phyloP scores from a whole-genome alignment of 164 flowering plant species.

The Aristolochia californica region DNA sequence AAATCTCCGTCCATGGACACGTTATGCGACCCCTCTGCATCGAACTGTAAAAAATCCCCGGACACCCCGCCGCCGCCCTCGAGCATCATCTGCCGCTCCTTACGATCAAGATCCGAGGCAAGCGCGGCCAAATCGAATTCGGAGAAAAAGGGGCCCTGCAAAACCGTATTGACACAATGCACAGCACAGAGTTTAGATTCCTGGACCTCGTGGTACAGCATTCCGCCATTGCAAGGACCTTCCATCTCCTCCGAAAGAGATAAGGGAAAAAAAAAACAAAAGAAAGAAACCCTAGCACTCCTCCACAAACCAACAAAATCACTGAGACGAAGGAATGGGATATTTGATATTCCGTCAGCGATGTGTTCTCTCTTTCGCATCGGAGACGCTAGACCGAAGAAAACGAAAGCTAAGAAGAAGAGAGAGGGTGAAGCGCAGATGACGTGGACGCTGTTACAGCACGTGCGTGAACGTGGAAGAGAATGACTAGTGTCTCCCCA shows the following conservation, averaged over 20 bases:
- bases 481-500: no score
- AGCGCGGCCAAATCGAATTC: slow-evolving; percentile 91
- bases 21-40: slow-evolving; percentile 61
- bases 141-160: slow-evolving; percentile 95
- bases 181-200: slow-evolving; percentile 96
- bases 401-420: neutral
- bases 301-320: neutral
- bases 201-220: slow-evolving; percentile 96
- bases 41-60: slow-evolving; percentile 32
- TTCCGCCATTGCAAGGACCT: slow-evolving; percentile 77
- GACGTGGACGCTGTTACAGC: neutral
- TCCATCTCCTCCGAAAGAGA: neutral
- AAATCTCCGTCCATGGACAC: slow-evolving; percentile 92
- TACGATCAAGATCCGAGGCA: slow-evolving; percentile 83
- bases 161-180: slow-evolving; percentile 90
- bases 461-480: neutral
- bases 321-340: no score
- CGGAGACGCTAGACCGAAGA: neutral
- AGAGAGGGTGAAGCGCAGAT: neutral
- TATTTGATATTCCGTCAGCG: neutral
- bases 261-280: neutral
- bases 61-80: slow-evolving; percentile 23
- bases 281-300: neutral
- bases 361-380: neutral
- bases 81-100: slow-evolving; percentile 85